phyloP scores from a whole-genome alignment of 768 basidiomycete species.

The Wakefieldia striispora region DNA sequence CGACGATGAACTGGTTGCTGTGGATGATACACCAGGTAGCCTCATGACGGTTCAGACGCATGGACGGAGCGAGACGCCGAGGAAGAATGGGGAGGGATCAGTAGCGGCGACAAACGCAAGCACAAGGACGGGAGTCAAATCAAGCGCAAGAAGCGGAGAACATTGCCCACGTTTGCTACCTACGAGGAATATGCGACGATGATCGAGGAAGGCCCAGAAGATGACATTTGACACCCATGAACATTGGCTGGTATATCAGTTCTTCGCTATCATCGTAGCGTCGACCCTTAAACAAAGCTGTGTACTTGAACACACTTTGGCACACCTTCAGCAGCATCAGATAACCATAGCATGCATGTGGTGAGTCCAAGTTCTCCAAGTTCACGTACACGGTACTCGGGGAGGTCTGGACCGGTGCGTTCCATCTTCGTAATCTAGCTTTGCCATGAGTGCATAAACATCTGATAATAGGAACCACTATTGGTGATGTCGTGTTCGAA shows the following conservation, averaged over 20 bases:
- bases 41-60: conserved; percentile 58
- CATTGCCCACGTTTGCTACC: conserved; percentile 78
- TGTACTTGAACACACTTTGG: too few relatives aligned
- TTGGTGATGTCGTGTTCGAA: too few relatives aligned
- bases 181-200: conserved; percentile 84
- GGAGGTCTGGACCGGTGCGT: too few relatives aligned
- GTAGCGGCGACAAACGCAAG: conserved; percentile 54
- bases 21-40: conserved; percentile 53
- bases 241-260: not conserved
- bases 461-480: too few relatives aligned
- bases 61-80: conserved; percentile 18
- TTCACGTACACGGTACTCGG: too few relatives aligned
- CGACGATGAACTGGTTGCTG: conserved; percentile 63
- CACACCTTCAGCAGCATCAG: too few relatives aligned
- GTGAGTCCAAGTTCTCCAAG: too few relatives aligned
- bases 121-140: conserved; percentile 41
- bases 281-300: too few relatives aligned
- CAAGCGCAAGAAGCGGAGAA: conserved; percentile 63
- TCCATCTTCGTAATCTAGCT: too few relatives aligned
- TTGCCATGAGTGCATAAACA: too few relatives aligned
- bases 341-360: too few relatives aligned
- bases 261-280: too few relatives aligned
- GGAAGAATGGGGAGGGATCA: conserved; percentile 39
- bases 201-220: conserved; percentile 61
- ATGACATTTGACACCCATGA: conserved; percentile 19